Evolutionary conservation across 805 yeast species (phyloP), one percentile per base, ranked within the genome.

Genomic region (Kazachstania martiniae): DNA sequence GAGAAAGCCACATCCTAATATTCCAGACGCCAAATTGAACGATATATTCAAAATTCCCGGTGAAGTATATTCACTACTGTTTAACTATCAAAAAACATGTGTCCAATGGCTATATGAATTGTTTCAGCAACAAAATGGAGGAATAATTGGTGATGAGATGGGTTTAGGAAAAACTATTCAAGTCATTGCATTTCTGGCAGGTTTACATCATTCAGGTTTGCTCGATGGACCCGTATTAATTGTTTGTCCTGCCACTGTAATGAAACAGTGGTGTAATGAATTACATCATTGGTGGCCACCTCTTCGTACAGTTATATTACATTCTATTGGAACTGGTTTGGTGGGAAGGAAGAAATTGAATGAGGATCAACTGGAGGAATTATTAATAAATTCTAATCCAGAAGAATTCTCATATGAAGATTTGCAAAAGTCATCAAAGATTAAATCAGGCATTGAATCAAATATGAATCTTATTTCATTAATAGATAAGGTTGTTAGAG

Each of bases 281-380:
- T 73, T 91, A 29, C 97, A 89, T 46, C 71, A 78, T 31, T 91
- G 98, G 98, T 91, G 97, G 97, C 96, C 97, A 3, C 85, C 96
- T 0, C 65, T 91, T 18, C 58, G 98, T 38, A 74, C 86, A 4
- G 74, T 83, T 4, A 84, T 91, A 30, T 58, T 91, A 21, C 98
- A 91, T 53, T 78, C 95, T 1, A 91, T 86, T 29, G 98, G 98
- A 0, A 63, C 85, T 1, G 97, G 95, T 1, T 78, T 89, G 87
- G 49, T 55, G 9, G 46, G 56, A 1, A 53, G 48, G 28, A 44
- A 35, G 24, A 53, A 44, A 2, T 33, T 53, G 0, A 62, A 59
- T 10, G 74, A 68, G 31, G 73, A 65, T 8, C 71, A 67, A 16
- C 48, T 74, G n/a, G 83, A 77, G 37, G 59, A 59, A 8, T 49